phyloP scores from a whole-genome alignment of 129 eudicot genomes.

The sunflower (Helianthus annuus) region HanXRQr2.0-SUNRISE NC_035437.2:175752410-175752909 shows the following conservation, averaged over 20 bases:
- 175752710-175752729: slow-evolving; percentile 83
- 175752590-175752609: slow-evolving; percentile 55
- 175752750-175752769: background rate
- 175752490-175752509: no score
- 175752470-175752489: no score
- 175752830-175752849: no score
- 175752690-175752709: slow-evolving; percentile 81
- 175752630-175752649: slow-evolving; percentile 76
- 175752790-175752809: no score
- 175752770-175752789: background rate
- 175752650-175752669: slow-evolving; percentile 66
- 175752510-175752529: no score
- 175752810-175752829: no score
- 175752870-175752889: no score
- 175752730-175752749: slow-evolving; percentile 62
- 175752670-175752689: slow-evolving; percentile 79
- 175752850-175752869: no score
- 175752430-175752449: no score
- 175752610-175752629: slow-evolving; percentile 69
- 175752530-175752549: background rate
- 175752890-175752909: no score
- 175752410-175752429: no score
- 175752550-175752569: slow-evolving; percentile 88
- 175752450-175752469: no score
- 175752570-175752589: slow-evolving; percentile 52